Evolutionary conservation across 2,329 filamentous ascomycete genomes (phyloP), one percentile per base, ranked within the genome.

Genomic region (Aureobasidium sp.): DNA sequence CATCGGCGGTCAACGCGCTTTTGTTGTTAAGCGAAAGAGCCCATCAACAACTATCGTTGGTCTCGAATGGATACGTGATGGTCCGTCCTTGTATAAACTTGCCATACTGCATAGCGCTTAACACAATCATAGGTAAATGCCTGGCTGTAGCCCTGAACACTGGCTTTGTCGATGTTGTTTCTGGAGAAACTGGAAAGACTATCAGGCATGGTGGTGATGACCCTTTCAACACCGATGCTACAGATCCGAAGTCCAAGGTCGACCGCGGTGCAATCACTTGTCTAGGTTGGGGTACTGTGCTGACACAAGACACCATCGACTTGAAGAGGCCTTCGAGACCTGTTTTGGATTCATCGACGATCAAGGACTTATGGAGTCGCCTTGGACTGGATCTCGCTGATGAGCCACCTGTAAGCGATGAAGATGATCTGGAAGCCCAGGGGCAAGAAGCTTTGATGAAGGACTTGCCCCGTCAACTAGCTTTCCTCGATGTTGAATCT

Each of bases 131-230:
- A 62, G 59, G 59, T 17, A 62, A 62, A 48, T 62, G 59, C 46
- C 81, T 97, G 61, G 91, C 91, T 15, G 84, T 94, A 15, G 90
- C 86, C 50, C 96, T 90, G 86, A 90, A 84, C 67, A 90, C 96
- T 77, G 89, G 89, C 32, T 83, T 84, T 7, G 84, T 94, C 23
- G 86, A 90, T 63, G 77, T 96, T 39, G 83, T 93, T 72, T 89
- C 88, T 64, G 77, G 91, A 26, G 91, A 94, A 72, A 92, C 85
- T 68, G 89, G 86, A 73, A 96, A 93, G 75, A 84, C 88, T 13
- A 85, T 91, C 23, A 88, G 94, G 72, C 84, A 88, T 69, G 87
- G 69, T 74, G 67, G 62, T 63, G 50, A 62, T 41, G 59, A 62
- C 20, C 59, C 50, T 13, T 62, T 62, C 34, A 62, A 20, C 27